Evolutionary conservation across 2,329 filamentous ascomycete species (phyloP), one percentile per base, ranked within the genome.

Genomic region (Mycosphaerella arachidis): DNA sequence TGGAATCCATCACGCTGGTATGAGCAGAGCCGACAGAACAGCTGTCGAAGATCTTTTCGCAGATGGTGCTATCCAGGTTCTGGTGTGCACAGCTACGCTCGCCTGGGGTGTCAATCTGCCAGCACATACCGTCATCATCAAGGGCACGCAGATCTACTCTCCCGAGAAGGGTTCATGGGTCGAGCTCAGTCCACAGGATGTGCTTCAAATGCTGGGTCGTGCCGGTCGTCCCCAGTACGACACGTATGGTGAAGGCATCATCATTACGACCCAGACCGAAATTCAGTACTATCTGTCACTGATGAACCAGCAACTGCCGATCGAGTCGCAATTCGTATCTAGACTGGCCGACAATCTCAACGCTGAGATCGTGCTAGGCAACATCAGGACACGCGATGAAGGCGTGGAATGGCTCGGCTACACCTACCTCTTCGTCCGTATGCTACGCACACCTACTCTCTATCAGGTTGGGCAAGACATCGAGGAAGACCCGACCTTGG

Each of bases 371-470:
- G 95, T 99, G 9, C 83, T 99, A 20, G 94, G 94, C 55, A 99
- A 96, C 70, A 85, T 99, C 29, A 87, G 93, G 58, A 92, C 82
- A 62, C 86, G 95, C 60, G 93, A 99, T 67, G 94, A 99, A 72
- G 94, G 90, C 67, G 94, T 99, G n/a, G 92, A 99, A 72, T 99
- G 94, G 94, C 84, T 99, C 35, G 93, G 94, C 12, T 99, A 99
- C 75, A 97, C 93, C 0, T 99, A 99, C 74, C 85, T 99, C 18
- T 99, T 96, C 71, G 91, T 99, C 57, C 90, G 94, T 53, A 99
- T 99, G 94, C 84, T 99, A 63, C 88, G 94, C 31, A 97, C 93
- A 2, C 94, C 94, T 37, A 93, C 91, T 0, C 79, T 99, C 12
- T 99, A 99, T 73, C 93, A 94, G 71, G 94, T 99, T 54, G 94